A percentile compares a stretch with the other conserved stretches of the same genome.
Conservation (phyloP, 169 alveolate species). For the Haemoproteus tartakovskyi region DNA sequence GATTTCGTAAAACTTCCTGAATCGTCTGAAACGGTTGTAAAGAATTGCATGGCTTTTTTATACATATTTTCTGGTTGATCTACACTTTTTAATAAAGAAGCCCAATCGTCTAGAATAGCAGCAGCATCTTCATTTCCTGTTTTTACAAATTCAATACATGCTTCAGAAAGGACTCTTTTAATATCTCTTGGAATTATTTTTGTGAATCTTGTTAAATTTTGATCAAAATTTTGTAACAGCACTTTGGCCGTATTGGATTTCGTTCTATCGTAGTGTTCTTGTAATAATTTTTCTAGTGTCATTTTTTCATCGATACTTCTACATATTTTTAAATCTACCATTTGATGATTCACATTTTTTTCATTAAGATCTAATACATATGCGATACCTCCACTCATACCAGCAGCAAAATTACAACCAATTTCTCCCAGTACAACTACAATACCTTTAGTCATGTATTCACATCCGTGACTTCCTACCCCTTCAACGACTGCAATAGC, state of each 20-base stretch:
- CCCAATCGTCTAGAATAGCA: conserved; percentile 69
- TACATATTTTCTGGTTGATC: conserved; percentile 66
- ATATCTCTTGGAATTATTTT: conserved; percentile 69
- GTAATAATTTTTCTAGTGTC: conserved; percentile 64
- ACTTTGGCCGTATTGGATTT: conserved; percentile 66
- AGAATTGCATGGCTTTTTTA: conserved; percentile 63
- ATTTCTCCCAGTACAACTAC: conserved; percentile 78
- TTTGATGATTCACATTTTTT: conserved; percentile 66
- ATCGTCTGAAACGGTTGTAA: conserved; percentile 60
- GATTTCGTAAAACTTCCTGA: conserved; percentile 38
- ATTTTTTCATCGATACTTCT: conserved; percentile 67
- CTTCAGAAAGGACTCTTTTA: conserved; percentile 69
- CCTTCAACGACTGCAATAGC: conserved; percentile 84
- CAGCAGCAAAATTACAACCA: conserved; percentile 83
- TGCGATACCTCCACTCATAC: conserved; percentile 84
- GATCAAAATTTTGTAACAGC: conserved; percentile 40
- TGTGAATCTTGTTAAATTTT: conserved; percentile 43
- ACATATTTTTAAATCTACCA: conserved; percentile 69
- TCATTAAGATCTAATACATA: conserved; percentile 70
- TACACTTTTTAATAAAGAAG: conserved; percentile 50
- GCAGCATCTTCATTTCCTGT: conserved; percentile 71
- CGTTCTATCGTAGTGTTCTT: conserved; percentile 68
- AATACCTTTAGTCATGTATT: conserved; percentile 83
- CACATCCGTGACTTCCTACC: conserved; percentile 83
- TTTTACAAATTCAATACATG: conserved; percentile 69